Evolutionary conservation across 1,284 basidiomycete species (phyloP).

Genomic region (Naganishia sp.): DNA sequence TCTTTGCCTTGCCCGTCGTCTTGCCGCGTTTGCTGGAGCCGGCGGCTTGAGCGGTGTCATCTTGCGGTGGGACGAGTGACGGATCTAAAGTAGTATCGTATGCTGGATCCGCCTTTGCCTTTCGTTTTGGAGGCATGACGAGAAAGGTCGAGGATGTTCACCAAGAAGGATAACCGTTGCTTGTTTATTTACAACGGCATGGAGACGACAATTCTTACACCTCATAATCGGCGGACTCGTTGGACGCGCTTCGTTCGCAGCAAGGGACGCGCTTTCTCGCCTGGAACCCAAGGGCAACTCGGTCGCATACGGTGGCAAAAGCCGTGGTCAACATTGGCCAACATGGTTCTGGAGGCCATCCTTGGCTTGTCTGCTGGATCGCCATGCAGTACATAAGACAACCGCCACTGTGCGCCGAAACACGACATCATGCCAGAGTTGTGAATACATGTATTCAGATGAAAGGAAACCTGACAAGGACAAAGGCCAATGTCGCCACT

Average conservation of each 20-base stretch:
- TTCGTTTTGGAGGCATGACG: slow-evolving; percentile 14
- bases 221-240: slow-evolving; percentile 1
- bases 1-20: slow-evolving; percentile 16
- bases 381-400: no score
- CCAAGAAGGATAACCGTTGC: background rate
- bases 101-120: background rate
- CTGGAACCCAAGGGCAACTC: no score
- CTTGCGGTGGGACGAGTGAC: background rate
- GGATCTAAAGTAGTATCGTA: background rate
- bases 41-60: background rate
- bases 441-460: no score
- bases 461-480: no score
- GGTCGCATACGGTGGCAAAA: no score
- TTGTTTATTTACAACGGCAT: slow-evolving; percentile 11
- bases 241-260: background rate
- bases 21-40: slow-evolving; percentile 23
- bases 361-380: no score
- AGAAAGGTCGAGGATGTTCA: background rate
- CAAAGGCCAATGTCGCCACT: no score
- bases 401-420: no score
- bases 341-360: no score
- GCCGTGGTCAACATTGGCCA: no score
- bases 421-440: no score
- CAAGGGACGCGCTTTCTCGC: no score
- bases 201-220: slow-evolving; percentile 16